Base-by-base conservation (phyloP, 2,329 filamentous ascomycete genomes). In the Paraphoma chrysanthemicola region DNA sequence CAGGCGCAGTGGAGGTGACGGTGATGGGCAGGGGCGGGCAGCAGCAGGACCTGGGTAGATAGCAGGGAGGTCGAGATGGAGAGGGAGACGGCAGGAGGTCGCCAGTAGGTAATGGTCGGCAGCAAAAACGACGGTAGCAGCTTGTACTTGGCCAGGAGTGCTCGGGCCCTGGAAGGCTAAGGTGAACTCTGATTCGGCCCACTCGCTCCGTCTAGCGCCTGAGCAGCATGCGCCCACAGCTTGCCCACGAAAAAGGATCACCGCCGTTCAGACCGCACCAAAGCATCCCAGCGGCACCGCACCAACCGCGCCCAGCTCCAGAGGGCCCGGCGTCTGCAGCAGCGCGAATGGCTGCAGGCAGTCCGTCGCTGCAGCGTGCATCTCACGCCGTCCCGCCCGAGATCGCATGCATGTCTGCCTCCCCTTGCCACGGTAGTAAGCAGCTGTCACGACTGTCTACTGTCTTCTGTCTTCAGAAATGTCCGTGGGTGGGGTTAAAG, bases 51-150 rank as follows among this genome's bases (percentile, higher is more conserved):
- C 23, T 23, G 23, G 23, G 23, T 23, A 23, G 23, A 23, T 43
- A 33, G 51, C 16, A 36, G 33, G 33, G 33, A 36, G 44, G 52
- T 56, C 41, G 48, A 51, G 57, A 44, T 44, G 38, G 51, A 60
- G 55, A 46, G 52, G 53, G 51, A 44, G 45, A 50, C 29, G 53
- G 54, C 56, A 47, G 56, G 49, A 62, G 59, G 59, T 61, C 58
- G 53, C 61, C 46, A 23, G 23, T 23, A 47, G 5, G 23, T 23
- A 47, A 56, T 52, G 50, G 48, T 54, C 59, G 61, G 63, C 62
- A 66, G 60, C 63, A 65, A 70, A 70, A 70, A 69, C 63, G 66
- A 64, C 60, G 54, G 57, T 53, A 58, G 57, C 51, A 58, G 54
- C 59, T 55, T 58, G 60, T 60, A 61, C 54, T 48, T 36, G 33